Evolutionary conservation across 305 asterid genomes (phyloP).

Genomic region (Fraxinus velutina): DNA sequence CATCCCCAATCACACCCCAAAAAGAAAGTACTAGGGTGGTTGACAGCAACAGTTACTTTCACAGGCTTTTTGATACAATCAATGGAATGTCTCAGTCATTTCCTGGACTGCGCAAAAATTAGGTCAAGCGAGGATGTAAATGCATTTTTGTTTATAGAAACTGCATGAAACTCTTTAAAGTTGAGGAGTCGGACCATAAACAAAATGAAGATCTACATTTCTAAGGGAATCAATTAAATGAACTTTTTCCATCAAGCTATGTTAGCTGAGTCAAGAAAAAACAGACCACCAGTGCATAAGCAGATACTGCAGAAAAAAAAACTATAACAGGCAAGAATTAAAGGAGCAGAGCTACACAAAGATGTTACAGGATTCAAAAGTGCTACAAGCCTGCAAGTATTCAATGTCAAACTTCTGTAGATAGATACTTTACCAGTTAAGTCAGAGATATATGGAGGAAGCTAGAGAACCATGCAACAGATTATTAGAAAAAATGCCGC

Average conservation of each 20-base stretch:
- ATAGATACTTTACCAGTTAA: background rate
- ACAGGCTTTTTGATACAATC: background rate
- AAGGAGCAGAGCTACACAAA: conserved; percentile 3
- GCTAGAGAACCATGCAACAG: conserved; percentile 1
- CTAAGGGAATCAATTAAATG: background rate
- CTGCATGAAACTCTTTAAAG: background rate
- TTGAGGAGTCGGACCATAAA: background rate
- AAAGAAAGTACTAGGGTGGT: background rate
- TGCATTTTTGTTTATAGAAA: background rate
- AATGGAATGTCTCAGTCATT: background rate
- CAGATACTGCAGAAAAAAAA: background rate
- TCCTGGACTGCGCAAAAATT: background rate
- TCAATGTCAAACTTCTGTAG: background rate
- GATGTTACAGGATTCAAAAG: background rate
- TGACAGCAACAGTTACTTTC: background rate
- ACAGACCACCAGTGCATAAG: background rate
- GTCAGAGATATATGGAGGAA: background rate
- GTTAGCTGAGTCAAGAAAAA: background rate
- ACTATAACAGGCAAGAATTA: background rate
- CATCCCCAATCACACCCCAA: background rate
- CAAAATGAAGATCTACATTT: background rate
- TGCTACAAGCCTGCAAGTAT: background rate
- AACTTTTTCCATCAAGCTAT: background rate
- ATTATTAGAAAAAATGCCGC: conserved; percentile 6
- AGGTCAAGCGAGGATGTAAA: background rate